Evolutionary conservation across 306 rosid genomes (phyloP).

Genomic region (Rosa rugosa): DNA sequence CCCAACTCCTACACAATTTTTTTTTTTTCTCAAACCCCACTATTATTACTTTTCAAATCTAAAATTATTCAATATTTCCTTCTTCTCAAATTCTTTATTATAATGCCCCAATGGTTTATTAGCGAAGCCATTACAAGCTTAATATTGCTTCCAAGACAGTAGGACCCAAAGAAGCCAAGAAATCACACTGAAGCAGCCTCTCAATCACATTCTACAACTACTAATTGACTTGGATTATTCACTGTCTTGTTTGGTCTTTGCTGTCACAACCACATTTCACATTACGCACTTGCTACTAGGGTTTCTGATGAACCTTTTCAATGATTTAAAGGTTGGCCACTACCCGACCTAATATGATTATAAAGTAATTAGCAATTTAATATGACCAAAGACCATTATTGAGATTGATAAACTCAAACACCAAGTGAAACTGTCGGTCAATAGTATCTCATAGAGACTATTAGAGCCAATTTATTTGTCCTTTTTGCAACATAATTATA

Average conservation of each 20-base stretch:
- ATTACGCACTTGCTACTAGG: not conserved
- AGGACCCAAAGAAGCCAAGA: slow-evolving; percentile 1
- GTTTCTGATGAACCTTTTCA: not conserved
- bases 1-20: too few relatives aligned
- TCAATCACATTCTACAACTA: slow-evolving; percentile 1
- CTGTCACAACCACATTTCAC: slow-evolving; percentile 2
- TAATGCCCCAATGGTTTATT: not conserved
- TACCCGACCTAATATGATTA: not conserved
- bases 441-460: slow-evolving; percentile 5
- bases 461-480: not conserved
- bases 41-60: too few relatives aligned
- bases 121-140: not conserved
- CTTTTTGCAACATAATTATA: too few relatives aligned
- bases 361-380: not conserved
- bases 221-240: not conserved
- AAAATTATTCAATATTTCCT: not conserved
- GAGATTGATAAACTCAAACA: not conserved
- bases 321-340: not conserved
- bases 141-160: not conserved
- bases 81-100: not conserved
- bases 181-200: not conserved
- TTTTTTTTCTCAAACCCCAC: too few relatives aligned
- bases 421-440: slow-evolving; percentile 24
- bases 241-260: slow-evolving; percentile 17
- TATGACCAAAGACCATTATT: not conserved